Evolutionary conservation across 306 rosid genomes (phyloP).

Genomic region (Prunus salicina): DNA sequence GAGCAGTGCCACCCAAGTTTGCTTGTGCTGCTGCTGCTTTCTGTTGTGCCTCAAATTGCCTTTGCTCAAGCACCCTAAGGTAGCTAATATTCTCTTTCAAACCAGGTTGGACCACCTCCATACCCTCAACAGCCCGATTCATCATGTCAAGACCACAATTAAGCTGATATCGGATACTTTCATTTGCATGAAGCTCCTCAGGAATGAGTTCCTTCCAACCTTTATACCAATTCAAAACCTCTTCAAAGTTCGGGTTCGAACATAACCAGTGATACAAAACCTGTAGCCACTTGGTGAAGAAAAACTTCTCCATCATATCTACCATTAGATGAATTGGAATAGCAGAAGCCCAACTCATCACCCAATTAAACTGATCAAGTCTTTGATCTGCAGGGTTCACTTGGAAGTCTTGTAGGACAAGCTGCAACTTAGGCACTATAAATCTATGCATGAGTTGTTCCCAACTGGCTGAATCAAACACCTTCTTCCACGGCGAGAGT

Average conservation of each 20-base stretch:
- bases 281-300: constrained; percentile 87
- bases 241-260: constrained; percentile 78
- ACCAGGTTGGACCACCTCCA: constrained; percentile 91
- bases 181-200: constrained; percentile 76
- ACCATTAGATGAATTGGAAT: constrained; percentile 84
- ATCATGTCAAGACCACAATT: constrained; percentile 87
- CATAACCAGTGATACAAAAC: constrained; percentile 82
- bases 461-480: constrained; percentile 85
- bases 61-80: constrained; percentile 70
- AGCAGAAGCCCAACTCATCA: constrained; percentile 78
- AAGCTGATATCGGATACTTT: constrained; percentile 66
- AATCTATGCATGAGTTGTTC: constrained; percentile 83
- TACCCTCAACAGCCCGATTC: constrained; percentile 82
- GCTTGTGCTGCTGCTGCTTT: constrained; percentile 70
- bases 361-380: constrained; percentile 87
- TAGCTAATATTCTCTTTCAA: constrained; percentile 77
- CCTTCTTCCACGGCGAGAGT: constrained; percentile 84
- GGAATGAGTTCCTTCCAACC: constrained; percentile 94
- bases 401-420: constrained; percentile 84
- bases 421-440: constrained; percentile 85
- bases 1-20: constrained; percentile 43
- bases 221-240: constrained; percentile 77
- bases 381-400: constrained; percentile 82
- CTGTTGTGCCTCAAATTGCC: constrained; percentile 93
- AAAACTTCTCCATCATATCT: constrained; percentile 73